These are phyloP conservation scores for Phytopythium mirpurense DNA, from an alignment of 352 stramenopile genomes.

Conservation along the genomic window DNA sequence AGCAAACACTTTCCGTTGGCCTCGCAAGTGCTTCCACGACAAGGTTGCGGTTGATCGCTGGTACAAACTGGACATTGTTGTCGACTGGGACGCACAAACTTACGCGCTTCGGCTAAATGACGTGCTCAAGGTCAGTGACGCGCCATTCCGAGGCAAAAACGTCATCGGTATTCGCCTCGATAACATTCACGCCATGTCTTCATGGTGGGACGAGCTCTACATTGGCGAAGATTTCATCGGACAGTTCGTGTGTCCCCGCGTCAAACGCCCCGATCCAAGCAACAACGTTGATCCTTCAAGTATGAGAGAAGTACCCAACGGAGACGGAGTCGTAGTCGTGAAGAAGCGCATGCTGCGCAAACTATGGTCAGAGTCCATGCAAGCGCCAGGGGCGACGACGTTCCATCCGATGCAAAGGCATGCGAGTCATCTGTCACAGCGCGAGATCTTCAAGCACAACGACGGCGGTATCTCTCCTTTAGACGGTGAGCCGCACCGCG, in stretches of 20 bases:
- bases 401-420: constrained; percentile 80
- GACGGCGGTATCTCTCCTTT: constrained; percentile 74
- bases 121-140: constrained; percentile 60
- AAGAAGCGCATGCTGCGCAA: constrained; percentile 41
- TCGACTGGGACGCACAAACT: constrained; percentile 76
- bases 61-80: constrained; percentile 94
- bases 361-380: constrained; percentile 37
- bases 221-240: constrained; percentile 90
- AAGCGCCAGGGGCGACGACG: constrained; percentile 24
- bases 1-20: constrained; percentile 62
- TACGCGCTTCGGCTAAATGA: constrained; percentile 93
- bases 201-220: constrained; percentile 96
- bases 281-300: constrained; percentile 6
- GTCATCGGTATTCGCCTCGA: constrained; percentile 72
- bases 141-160: constrained; percentile 40
- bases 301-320: constrained; percentile 11
- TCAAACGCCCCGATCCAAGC: constrained; percentile 5
- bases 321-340: constrained; percentile 32
- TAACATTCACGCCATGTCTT: constrained; percentile 73
- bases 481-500: constrained; percentile 79
- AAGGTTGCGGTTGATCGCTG: constrained; percentile 72
- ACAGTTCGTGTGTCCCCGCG: constrained; percentile 83
- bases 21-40: constrained; percentile 35
- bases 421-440: constrained; percentile 76
- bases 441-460: constrained; percentile 75